A percentile compares a stretch with the other conserved stretches of the same genome.
These are phyloP conservation scores for Scleroderma bovista DNA, from an alignment of 768 basidiomycete species.

Conservation along the genomic window DNA sequence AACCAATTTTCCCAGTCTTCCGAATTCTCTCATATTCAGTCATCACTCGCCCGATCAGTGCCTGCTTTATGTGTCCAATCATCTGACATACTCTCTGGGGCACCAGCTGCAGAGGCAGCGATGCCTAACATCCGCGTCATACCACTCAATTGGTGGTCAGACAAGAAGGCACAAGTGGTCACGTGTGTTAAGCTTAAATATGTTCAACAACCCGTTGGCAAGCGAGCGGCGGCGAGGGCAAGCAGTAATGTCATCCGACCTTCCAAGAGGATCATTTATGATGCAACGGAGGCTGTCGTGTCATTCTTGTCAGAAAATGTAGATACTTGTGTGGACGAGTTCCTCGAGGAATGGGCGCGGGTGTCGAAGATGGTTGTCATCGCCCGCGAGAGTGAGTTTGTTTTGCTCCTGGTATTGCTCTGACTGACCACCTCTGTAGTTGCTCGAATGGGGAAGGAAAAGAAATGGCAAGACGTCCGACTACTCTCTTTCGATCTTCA, in stretches of 20 bases:
- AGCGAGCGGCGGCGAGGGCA: slow-evolving; percentile 47
- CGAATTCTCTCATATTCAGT: slow-evolving; percentile 56
- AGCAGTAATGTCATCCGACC: slow-evolving; percentile 63
- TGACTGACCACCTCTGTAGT: slow-evolving; percentile 39
- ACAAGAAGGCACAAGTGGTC: slow-evolving; percentile 73
- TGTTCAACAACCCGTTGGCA: slow-evolving; percentile 80
- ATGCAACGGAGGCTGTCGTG: slow-evolving; percentile 82
- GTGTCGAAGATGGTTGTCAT: slow-evolving; percentile 94
- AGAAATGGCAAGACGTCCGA: slow-evolving; percentile 69
- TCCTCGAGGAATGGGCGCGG: slow-evolving; percentile 87
- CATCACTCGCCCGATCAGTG: slow-evolving; percentile 69
- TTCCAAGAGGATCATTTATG: slow-evolving; percentile 84
- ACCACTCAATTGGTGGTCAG: slow-evolving; percentile 89
- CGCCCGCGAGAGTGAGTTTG: slow-evolving; percentile 71
- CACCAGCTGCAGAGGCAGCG: slow-evolving; percentile 84
- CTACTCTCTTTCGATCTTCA: slow-evolving; percentile 87
- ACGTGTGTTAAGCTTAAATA: slow-evolving; percentile 90
- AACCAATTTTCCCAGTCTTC: slow-evolving; percentile 34
- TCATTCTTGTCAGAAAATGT: slow-evolving; percentile 86
- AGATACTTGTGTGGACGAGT: slow-evolving; percentile 83
- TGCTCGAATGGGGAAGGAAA: slow-evolving; percentile 73
- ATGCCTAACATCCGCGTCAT: slow-evolving; percentile 90
- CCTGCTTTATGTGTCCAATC: slow-evolving; percentile 83
- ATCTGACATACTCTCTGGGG: slow-evolving; percentile 72
- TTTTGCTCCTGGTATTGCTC: background rate